Base-by-base conservation (phyloP, 208 protist genomes). In the Leptomonas pyrrhocoris region DNA sequence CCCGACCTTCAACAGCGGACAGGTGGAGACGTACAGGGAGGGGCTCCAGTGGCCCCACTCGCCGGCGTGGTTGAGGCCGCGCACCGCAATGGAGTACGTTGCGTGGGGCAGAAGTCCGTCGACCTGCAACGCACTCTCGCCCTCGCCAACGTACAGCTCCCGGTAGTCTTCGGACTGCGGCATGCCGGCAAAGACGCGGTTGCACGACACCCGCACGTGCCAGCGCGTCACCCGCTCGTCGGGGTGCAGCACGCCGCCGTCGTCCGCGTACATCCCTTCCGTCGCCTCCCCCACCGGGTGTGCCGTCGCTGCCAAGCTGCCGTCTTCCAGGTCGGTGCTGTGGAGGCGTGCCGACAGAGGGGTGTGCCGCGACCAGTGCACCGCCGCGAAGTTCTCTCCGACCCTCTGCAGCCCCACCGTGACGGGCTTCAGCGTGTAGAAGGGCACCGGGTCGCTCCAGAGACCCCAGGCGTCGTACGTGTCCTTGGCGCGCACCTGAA, bases 401-500 rank as follows among this genome's bases (percentile, higher is more conserved):
- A 96, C 53, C 1, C 70, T 68, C 45, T 86, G 72, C 55, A 94
- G 49, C 21, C 66, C 65, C 23, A 88, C 68, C 34, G 73, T 64
- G 28, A 97, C 87, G 6, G 85, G 79, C 57, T 86, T 77, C 40
- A 97, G 79, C 42, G 94, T 97, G 50, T 91, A 74, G 67, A 97
- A 96, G 19, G 61, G 65, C 43, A 84, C 72, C 23, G 84, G 58
- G 69, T 94, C 86, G 60, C 87, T 95, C 92, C 94, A 97, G 36
- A 97, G 79, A 51, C 94, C 94, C 92, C 91, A 96, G 63, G 92
- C 86, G 69, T 95, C 81, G 70, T 96, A 94, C 50, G 92, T 95
- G 73, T 97, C 94, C 77, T 94, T 95, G 13, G 90, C 92, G 12
- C 90, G 85, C 9, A 96, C 92, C 72, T 94, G 74, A 15, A 97